These are phyloP conservation scores for Hevea brasiliensis DNA, from an alignment of 345 rosid species.

Conservation along the genomic window DNA sequence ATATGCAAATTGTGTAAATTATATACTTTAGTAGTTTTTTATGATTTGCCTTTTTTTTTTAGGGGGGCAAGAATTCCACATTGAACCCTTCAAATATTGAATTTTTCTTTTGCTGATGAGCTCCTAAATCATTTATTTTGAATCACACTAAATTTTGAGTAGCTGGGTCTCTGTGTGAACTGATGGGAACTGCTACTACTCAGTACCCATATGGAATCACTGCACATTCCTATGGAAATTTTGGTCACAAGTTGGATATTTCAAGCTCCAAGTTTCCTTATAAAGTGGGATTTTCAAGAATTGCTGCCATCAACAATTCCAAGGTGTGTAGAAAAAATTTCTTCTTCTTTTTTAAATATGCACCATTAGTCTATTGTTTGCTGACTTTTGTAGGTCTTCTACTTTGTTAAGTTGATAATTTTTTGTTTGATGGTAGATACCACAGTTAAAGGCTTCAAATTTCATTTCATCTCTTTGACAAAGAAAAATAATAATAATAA, in stretches of 20 bases:
- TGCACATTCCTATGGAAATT: conserved; percentile 32
- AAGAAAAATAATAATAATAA: too few relatives aligned
- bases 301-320: conserved; percentile 23
- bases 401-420: not conserved
- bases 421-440: not conserved
- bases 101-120: not conserved
- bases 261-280: conserved; percentile 36
- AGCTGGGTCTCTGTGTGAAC: conserved; percentile 27
- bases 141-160: conserved; percentile 4
- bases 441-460: not conserved
- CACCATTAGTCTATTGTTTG: not conserved
- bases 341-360: not conserved
- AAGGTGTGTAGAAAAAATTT: conserved; percentile 39
- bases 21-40: not conserved
- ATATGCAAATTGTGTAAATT: not conserved
- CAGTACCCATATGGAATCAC: conserved; percentile 48
- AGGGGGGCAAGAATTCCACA: not conserved
- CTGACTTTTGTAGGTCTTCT: not conserved
- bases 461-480: too few relatives aligned
- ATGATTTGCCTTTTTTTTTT: not conserved
- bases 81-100: not conserved
- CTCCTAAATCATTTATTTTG: not conserved
- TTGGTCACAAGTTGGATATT: conserved; percentile 31
- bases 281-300: conserved; percentile 35
- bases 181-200: conserved; percentile 54